Base-by-base conservation (phyloP, 441 rosid species). In the Geranium incanum region DNA sequence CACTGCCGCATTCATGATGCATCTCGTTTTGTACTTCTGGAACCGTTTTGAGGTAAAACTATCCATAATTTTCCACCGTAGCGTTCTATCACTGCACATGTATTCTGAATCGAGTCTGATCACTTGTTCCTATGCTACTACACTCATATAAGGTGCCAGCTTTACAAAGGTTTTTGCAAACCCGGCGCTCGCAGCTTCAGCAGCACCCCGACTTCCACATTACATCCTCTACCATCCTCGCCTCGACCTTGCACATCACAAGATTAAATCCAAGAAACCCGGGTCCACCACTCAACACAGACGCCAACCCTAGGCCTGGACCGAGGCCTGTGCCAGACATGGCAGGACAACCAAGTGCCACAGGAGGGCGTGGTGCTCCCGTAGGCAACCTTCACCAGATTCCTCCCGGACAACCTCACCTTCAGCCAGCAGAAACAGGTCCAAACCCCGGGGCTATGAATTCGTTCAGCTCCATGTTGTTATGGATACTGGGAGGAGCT, bases 401-500 rank as follows among this genome's bases (percentile, higher is more conserved):
- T 65, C 81, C 84, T 0, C 55, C 55, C 4, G 82, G 77, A 39
- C 86, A 83, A 70, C 71, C 81, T 2, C 86, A 80, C 75, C 43
- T 79, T 60, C 82, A 28, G 67, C 92, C 76, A 69, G 81, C 84
- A 2, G 93, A 81, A 78, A 72, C 83, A 8, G 85, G 80, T 52
- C 70, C 85, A 0, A 85, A 78, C 77, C 81, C 94, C 0, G 91
- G 96, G 33, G 79, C 85, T 2, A 83, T 89, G 96, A 94, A 84
- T 84, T 89, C 99, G 0, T 84, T 95, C 52, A 89, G 91, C 38
- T 95, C 99, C 6, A 72, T 95, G 76, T 71, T 92, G 79, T 76
- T 95, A 67, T 88, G 97, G 94, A 92, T 95, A 76, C 70, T 95
- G 74, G 97, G 99, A 13, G 99, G 97, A 70, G 97, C 97, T 64